Conservation (phyloP, 2,329 filamentous ascomycete genomes). For the Paraphoma sp. region DNA sequence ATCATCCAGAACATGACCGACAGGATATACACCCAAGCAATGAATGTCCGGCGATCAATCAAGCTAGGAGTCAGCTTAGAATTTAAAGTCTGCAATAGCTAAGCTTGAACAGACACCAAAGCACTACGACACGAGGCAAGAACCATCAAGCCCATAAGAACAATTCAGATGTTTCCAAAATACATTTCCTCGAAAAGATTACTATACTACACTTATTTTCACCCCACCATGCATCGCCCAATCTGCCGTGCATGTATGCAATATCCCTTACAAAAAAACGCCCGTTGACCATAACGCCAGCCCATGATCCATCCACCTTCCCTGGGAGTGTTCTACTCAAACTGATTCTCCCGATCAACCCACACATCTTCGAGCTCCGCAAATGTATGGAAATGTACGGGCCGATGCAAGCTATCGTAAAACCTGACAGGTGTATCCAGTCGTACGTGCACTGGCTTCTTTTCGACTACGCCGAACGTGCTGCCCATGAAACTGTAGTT, state of each 20-base stretch:
- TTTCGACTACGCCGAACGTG: conserved; percentile 85
- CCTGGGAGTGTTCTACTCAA: conserved; percentile 68
- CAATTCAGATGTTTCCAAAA: neutral
- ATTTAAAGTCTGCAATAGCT: too few relatives aligned
- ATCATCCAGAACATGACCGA: neutral
- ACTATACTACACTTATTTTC: conserved; percentile 23
- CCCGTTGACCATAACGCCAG: conserved; percentile 9
- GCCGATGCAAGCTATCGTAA: conserved; percentile 91
- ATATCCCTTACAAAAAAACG: neutral
- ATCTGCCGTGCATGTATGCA: conserved; percentile 3
- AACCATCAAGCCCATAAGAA: neutral
- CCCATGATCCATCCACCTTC: conserved; percentile 4
- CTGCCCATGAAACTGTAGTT: conserved; percentile 99
- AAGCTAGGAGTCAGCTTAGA: too few relatives aligned
- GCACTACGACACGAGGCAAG: too few relatives aligned
- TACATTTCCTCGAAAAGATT: conserved; percentile 11
- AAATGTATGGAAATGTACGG: conserved; percentile 96
- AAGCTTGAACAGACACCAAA: too few relatives aligned
- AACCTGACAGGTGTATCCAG: conserved; percentile 88
- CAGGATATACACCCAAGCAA: too few relatives aligned
- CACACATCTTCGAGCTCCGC: conserved; percentile 96
- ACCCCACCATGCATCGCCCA: conserved; percentile 2
- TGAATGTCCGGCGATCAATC: too few relatives aligned
- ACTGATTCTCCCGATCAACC: conserved; percentile 91
- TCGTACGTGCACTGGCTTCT: conserved; percentile 89